Evolutionary conservation across 352 stramenopile species (phyloP), one percentile per base, ranked within the genome.

Genomic region (Pythium oligandrum): DNA sequence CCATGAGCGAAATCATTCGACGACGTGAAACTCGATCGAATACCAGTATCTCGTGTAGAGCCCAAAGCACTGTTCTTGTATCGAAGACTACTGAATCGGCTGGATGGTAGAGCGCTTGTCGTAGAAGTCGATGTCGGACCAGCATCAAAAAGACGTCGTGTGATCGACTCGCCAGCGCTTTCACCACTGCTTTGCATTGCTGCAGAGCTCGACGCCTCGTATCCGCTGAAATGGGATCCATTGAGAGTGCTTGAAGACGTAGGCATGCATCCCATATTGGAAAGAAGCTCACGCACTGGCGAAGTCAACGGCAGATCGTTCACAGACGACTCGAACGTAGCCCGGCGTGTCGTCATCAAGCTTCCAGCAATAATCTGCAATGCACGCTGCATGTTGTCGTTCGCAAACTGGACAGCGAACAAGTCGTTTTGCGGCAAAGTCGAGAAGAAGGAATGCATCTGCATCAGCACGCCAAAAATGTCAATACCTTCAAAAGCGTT

Each of bases 361-460:
- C 76, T 82, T 32, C 82, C 71, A 2, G 78, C 70, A 32, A 91
- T 90, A 45, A 89, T 74, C 32, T 73, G 69, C 26, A 93, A 54
- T 6, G 81, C 77, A 42, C 72, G 67, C 32, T 85, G 73, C 76
- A 93, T 89, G 42, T 84, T 88, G 57, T 86, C 68, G 38, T 88
- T 81, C 6, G 84, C 84, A 33, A 86, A 86, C 43, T 88, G 73
- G 17, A 81, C 75, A 7, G 75, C 73, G 44, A 90, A 86, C 3
- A 87, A 49, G 40, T 93, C 74, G 6, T 56, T 79, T 40, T 73
- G 57, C 6, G 82, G 72, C 12, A 91, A 64, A 8, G 79, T 92
- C 4, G 79, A 81, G 44, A 94, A 92, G 58, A 93, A 91, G 37
- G 71, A 86, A 52, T 94, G 82, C 82, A 93, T 91, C 54, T 91